Evolutionary conservation across 2,329 filamentous ascomycete species (phyloP).

Genomic region (Ceratocystis papillata): DNA sequence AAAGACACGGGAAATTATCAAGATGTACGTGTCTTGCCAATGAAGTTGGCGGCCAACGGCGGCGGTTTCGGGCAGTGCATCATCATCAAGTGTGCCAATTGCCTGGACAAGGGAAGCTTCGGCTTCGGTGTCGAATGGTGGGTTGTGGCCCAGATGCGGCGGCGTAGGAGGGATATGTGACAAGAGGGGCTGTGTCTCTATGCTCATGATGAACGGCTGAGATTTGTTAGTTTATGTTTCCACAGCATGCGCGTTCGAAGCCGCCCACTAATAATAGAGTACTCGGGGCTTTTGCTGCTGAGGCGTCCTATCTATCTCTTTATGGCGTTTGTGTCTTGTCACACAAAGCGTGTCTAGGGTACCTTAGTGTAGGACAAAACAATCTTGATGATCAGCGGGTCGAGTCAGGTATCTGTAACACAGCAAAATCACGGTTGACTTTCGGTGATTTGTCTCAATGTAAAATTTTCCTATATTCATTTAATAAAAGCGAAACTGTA

Average conservation of each 20-base stretch:
- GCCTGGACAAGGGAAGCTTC: not conserved
- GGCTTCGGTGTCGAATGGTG: not conserved
- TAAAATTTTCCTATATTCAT: not conserved
- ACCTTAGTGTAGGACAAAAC: conserved; percentile 1
- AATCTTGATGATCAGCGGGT: not conserved
- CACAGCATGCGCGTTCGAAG: not conserved
- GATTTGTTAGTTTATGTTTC: not conserved
- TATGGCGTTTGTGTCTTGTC: not conserved
- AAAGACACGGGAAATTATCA: conserved; percentile 58
- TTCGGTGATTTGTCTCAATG: not conserved
- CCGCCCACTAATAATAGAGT: not conserved
- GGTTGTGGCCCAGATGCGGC: not conserved
- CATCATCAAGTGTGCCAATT: conserved; percentile 39
- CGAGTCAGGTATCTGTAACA: not conserved
- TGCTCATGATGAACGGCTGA: not conserved
- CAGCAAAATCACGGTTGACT: not conserved
- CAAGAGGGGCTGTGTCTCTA: conserved; percentile 17
- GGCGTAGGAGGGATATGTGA: not conserved
- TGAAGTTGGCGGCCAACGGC: conserved; percentile 48
- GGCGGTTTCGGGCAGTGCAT: conserved; percentile 49
- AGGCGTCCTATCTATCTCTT: not conserved
- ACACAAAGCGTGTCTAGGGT: not conserved
- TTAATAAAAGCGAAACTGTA: not conserved
- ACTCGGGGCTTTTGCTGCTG: not conserved
- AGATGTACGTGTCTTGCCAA: conserved; percentile 54